A percentile compares a stretch with the other conserved stretches of the same genome.
Conservation (phyloP, 331 rosid genomes). For the Malus hybrid region DNA sequence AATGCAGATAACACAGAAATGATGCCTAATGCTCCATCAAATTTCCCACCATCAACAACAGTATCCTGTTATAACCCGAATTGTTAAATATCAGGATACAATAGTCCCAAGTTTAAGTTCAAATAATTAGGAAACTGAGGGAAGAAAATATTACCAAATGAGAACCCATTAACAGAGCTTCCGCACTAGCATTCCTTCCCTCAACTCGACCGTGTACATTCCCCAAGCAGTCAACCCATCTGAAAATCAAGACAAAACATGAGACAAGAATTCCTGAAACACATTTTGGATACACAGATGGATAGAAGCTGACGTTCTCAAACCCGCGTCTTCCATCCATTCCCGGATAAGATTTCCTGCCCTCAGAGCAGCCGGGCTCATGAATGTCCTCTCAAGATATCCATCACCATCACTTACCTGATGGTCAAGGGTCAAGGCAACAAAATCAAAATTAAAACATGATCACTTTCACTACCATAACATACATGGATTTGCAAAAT, state of each 20-base stretch:
- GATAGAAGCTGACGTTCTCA: slow-evolving; percentile 76
- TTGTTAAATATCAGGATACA: slow-evolving; percentile 9
- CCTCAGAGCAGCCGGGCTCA: slow-evolving; percentile 75
- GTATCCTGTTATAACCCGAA: slow-evolving; percentile 52
- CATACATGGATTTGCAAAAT: too few species aligned
- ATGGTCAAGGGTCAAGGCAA: slow-evolving; percentile 11
- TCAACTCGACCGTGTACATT: slow-evolving; percentile 78
- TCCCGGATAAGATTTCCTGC: slow-evolving; percentile 47
- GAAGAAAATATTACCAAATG: slow-evolving; percentile 52
- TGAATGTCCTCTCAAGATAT: slow-evolving; percentile 87
- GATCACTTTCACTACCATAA: slow-evolving; percentile 9
- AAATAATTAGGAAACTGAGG: background rate
- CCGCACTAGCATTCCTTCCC: slow-evolving; percentile 62
- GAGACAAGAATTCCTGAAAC: slow-evolving; percentile 20
- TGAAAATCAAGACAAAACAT: slow-evolving; percentile 36
- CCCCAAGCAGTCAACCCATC: slow-evolving; percentile 92
- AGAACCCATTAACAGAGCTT: slow-evolving; percentile 78
- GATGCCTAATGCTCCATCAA: slow-evolving; percentile 86
- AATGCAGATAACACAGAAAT: slow-evolving; percentile 72
- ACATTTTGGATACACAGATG: slow-evolving; percentile 11
- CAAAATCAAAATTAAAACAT: slow-evolving; percentile 10
- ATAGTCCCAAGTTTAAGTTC: background rate
- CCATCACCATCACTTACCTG: slow-evolving; percentile 76
- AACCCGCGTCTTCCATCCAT: slow-evolving; percentile 98
- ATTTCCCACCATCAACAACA: slow-evolving; percentile 89